Base-by-base conservation (phyloP, 257 asterid genomes). In the Solanum virginianum region DNA sequence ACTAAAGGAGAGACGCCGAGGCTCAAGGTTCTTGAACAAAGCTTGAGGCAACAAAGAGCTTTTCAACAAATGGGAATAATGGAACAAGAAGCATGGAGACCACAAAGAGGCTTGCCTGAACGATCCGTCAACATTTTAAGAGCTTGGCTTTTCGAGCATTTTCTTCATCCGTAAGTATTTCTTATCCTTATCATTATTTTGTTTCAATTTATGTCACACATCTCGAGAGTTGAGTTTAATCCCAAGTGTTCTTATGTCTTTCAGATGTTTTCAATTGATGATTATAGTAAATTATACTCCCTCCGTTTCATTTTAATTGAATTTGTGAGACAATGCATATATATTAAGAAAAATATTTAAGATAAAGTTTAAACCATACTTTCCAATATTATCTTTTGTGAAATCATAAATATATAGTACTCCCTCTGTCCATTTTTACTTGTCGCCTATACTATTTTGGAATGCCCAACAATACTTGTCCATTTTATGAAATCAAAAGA, bases 91-190 rank as follows among this genome's bases (percentile, higher is more conserved):
- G 99, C 99, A 0, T 97, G 99, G 99, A 80, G 99, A 80, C 99
- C 99, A 9, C 99, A 95, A 62, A 77, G 99, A 26, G 99, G 99
- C 2, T 62, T 97, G 88, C 99, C 99, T 14, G 99, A 95, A 87
- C 89, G 98, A 4, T 97, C 99, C 2, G 99, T 97, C 81, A 97
- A 93, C 90, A 92, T 94, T 68, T 89, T 97, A 84, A 87, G 99
- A 83, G 97, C 99, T 63, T 97, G 99, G 99, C 99, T 97, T 86
- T 97, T 97, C 84, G 99, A 97, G 83, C 99, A 97, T 91, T 97
- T 97, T 82, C 90, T 97, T n/a, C 93, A 97, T 89, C 99, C 99
- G 99, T 97, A 95, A 88, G 99, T 88, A 56, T 63, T 24, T 15
- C 82, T 14, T 17, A 14, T 66, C 74, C 3, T 66, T 24, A 15